These are phyloP conservation scores for Colletotrichum siamense DNA, from an alignment of 2,329 filamentous ascomycete genomes.

Conservation along the genomic window DNA sequence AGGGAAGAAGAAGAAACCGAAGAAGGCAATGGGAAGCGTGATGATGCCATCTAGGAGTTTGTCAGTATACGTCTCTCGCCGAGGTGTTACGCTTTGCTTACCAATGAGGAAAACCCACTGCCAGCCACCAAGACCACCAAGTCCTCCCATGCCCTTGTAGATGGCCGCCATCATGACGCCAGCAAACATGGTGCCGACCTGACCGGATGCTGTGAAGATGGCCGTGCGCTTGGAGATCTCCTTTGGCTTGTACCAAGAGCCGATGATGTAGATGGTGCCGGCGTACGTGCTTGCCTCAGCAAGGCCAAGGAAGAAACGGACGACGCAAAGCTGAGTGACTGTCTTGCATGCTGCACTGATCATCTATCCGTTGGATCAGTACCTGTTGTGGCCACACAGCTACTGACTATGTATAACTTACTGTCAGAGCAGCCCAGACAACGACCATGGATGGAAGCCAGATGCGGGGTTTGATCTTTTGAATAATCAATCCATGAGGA, in stretches of 20 bases:
- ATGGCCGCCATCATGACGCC: conserved; percentile 60
- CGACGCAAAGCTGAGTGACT: conserved; percentile 38
- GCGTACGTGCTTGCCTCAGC: conserved; percentile 45
- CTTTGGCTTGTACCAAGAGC: conserved; percentile 63
- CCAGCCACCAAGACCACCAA: conserved; percentile 55
- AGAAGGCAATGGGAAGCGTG: conserved; percentile 56
- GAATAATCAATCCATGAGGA: conserved; percentile 49
- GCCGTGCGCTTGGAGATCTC: conserved; percentile 69
- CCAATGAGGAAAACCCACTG: conserved; percentile 44
- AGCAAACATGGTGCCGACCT: conserved; percentile 65
- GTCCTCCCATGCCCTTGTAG: conserved; percentile 43
- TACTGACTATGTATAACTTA: neutral
- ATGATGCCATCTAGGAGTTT: conserved; percentile 50
- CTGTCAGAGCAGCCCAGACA: conserved; percentile 53
- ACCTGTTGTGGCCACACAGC: rapidly evolving
- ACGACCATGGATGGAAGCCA: conserved; percentile 54
- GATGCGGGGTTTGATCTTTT: conserved; percentile 53
- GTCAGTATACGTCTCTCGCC: neutral
- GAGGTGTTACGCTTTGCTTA: neutral
- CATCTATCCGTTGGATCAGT: neutral
- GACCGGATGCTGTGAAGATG: conserved; percentile 66
- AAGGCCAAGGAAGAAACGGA: conserved; percentile 45
- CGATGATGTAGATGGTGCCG: conserved; percentile 48
- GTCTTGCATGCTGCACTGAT: conserved; percentile 26
- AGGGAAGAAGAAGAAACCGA: conserved; percentile 55